Evolutionary conservation across 805 yeast species (phyloP).

Genomic region (Candida stauntonica): DNA sequence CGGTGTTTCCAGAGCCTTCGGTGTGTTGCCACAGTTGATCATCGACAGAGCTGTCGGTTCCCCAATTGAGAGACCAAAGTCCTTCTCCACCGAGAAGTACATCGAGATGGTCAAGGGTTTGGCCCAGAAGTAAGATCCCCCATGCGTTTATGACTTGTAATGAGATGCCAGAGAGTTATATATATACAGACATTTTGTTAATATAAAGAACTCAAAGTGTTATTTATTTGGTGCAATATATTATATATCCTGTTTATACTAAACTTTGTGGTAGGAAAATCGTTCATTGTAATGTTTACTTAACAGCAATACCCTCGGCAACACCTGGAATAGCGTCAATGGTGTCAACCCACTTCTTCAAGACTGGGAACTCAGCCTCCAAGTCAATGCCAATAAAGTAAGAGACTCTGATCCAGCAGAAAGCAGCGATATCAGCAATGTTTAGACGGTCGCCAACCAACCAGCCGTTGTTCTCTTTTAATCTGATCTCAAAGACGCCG

Average conservation of each 20-base stretch:
- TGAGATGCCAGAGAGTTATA: slow-evolving; percentile 4
- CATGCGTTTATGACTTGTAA: slow-evolving; percentile 8
- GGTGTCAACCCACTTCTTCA: slow-evolving; percentile 37
- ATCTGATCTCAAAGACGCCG: slow-evolving; percentile 49
- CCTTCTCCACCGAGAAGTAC: slow-evolving; percentile 92
- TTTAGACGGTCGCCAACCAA: slow-evolving; percentile 57
- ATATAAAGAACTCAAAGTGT: not conserved
- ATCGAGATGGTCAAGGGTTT: slow-evolving; percentile 65
- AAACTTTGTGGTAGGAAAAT: no score
- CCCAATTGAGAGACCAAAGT: slow-evolving; percentile 86
- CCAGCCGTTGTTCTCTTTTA: slow-evolving; percentile 47
- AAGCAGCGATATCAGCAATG: slow-evolving; percentile 52
- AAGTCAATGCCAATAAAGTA: slow-evolving; percentile 28
- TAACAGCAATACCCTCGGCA: slow-evolving; percentile 14
- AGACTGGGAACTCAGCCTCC: slow-evolving; percentile 33
- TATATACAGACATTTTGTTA: no score
- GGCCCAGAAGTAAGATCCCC: slow-evolving; percentile 19
- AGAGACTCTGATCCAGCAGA: slow-evolving; percentile 39
- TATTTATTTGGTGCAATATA: slow-evolving; percentile 1
- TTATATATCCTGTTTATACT: not conserved
- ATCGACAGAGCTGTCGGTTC: slow-evolving; percentile 79
- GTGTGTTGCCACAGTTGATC: slow-evolving; percentile 81
- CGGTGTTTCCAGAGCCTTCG: slow-evolving; percentile 84
- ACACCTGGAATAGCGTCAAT: slow-evolving; percentile 33
- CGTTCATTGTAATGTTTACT: not conserved